Evolutionary conservation across 2,329 filamentous ascomycete species (phyloP).

Genomic region (Gremmenia infestans): DNA sequence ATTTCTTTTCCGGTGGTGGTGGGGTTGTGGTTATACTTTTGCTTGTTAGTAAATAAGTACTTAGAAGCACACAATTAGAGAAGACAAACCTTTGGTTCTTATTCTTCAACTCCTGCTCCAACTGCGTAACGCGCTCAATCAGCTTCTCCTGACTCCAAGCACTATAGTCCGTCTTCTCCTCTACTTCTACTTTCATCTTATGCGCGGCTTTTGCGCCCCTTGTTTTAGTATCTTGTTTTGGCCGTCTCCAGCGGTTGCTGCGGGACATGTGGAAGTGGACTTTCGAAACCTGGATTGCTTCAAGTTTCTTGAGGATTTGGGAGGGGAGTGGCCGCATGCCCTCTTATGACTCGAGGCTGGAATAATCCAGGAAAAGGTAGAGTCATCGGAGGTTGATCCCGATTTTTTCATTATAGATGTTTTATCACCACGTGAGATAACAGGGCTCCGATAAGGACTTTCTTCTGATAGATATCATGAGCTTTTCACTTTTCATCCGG

Average conservation of each 20-base stretch:
- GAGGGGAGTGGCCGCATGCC: constrained; percentile 13
- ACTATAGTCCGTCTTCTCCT: constrained; percentile 46
- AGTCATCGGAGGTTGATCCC: constrained; percentile 4
- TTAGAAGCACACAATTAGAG: constrained; percentile 17
- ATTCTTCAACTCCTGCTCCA: constrained; percentile 62
- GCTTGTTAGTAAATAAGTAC: background rate
- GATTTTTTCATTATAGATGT: constrained; percentile 1
- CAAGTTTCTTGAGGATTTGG: constrained; percentile 4
- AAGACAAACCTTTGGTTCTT: constrained; percentile 34
- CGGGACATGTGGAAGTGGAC: constrained; percentile 12
- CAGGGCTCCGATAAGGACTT: constrained; percentile 8
- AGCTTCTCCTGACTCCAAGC: constrained; percentile 66
- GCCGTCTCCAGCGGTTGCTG: constrained; percentile 14
- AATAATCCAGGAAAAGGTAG: background rate
- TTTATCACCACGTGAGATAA: constrained; percentile 19
- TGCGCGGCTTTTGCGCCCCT: constrained; percentile 7
- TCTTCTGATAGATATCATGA: constrained; percentile 12
- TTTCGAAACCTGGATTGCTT: constrained; percentile 5
- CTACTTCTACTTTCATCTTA: constrained; percentile 15
- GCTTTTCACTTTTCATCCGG: constrained; percentile 25
- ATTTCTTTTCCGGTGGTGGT: constrained; percentile 34
- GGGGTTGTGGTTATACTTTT: background rate
- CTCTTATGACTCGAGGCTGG: background rate
- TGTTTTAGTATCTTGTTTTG: constrained; percentile 11
- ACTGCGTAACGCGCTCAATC: constrained; percentile 59